Conservation (phyloP, 78 protist species). For the Salpingoeca rosetta region DNA sequence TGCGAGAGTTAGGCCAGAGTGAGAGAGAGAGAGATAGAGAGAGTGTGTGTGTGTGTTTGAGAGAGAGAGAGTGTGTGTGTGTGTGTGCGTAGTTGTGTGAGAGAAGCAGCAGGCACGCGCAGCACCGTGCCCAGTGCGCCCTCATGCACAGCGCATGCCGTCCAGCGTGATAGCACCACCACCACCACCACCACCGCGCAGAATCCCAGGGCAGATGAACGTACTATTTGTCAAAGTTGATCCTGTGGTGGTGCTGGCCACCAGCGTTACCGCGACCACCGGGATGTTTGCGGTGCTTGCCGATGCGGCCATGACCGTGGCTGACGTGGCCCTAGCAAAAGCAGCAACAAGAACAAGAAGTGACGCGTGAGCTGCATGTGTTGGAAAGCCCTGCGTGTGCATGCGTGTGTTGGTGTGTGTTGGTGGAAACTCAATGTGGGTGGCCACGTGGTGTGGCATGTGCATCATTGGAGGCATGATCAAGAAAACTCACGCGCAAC, state of each 20-base stretch:
- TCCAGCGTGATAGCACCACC: too few species aligned
- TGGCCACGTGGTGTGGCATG: neutral
- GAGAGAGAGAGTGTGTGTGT: too few species aligned
- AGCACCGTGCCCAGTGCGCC: too few species aligned
- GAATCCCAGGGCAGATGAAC: neutral
- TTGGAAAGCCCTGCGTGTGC: neutral
- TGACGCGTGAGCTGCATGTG: neutral
- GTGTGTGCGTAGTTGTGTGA: too few species aligned
- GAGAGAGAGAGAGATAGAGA: too few species aligned
- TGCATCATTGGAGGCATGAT: neutral
- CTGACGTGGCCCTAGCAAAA: slow-evolving; percentile 47
- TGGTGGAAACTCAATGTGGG: neutral
- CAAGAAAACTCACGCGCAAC: neutral
- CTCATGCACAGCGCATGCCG: too few species aligned
- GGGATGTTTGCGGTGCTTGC: slow-evolving; percentile 98
- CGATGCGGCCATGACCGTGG: slow-evolving; percentile 90
- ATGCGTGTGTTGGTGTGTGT: too few species aligned
- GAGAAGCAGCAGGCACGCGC: too few species aligned
- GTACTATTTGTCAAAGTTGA: slow-evolving; percentile 80
- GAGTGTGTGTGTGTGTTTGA: too few species aligned
- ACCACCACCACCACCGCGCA: too few species aligned
- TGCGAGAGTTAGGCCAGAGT: neutral
- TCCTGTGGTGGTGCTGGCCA: slow-evolving; percentile 96
- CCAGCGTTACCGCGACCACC: slow-evolving; percentile 99
- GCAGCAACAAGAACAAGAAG: neutral